phyloP scores from a whole-genome alignment of 148 eudicot species.

The Cornus florida region DNA sequence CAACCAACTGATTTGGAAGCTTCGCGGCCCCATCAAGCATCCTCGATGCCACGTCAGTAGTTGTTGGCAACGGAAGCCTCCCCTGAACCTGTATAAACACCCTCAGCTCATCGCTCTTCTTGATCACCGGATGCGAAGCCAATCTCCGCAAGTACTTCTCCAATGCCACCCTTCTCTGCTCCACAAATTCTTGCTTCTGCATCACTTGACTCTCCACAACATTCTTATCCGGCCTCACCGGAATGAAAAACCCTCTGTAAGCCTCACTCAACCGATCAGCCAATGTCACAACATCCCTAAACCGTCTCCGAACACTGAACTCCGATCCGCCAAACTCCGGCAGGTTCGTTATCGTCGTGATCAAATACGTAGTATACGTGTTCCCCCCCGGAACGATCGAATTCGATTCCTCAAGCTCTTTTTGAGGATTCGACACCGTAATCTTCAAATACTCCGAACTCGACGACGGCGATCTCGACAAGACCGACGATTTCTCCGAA shows the following conservation, averaged over 20 bases:
- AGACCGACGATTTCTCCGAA: slow-evolving; percentile 9
- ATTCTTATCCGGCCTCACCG: slow-evolving; percentile 82
- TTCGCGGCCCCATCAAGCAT: slow-evolving; percentile 85
- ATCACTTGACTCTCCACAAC: slow-evolving; percentile 90
- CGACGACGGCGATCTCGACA: slow-evolving; percentile 29
- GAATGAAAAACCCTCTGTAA: slow-evolving; percentile 79
- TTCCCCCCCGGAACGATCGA: slow-evolving; percentile 78
- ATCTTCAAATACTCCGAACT: slow-evolving; percentile 52
- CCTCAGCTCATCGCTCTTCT: slow-evolving; percentile 82
- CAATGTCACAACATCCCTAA: slow-evolving; percentile 75
- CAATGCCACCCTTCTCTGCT: slow-evolving; percentile 70
- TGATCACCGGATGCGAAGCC: slow-evolving; percentile 68
- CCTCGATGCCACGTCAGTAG: slow-evolving; percentile 73
- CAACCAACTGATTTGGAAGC: slow-evolving; percentile 74
- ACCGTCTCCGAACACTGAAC: slow-evolving; percentile 73
- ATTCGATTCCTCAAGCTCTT: slow-evolving; percentile 60
- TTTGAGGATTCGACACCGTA: slow-evolving; percentile 70
- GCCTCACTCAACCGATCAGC: slow-evolving; percentile 74
- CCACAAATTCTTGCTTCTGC: slow-evolving; percentile 97
- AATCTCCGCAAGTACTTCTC: slow-evolving; percentile 78
- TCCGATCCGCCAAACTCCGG: slow-evolving; percentile 55
- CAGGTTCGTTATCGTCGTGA: slow-evolving; percentile 65
- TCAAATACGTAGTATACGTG: slow-evolving; percentile 65
- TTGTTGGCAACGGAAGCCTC: slow-evolving; percentile 70
- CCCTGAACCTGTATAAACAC: slow-evolving; percentile 84